Conservation (phyloP, 305 asterid species). For the Stenogyne calaminthoides region DNA sequence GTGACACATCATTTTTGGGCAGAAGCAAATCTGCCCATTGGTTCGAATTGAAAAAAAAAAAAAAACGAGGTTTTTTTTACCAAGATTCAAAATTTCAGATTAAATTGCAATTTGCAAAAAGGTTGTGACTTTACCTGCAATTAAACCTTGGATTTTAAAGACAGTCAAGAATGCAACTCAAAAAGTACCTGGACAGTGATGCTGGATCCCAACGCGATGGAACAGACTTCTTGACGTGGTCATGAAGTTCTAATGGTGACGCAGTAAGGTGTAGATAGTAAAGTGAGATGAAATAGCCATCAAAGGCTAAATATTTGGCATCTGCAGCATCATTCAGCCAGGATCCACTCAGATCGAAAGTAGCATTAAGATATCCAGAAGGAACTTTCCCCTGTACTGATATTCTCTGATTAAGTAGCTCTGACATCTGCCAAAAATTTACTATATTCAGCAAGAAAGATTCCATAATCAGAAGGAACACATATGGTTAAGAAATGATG, state of each 20-base stretch:
- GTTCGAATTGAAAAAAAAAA: no score
- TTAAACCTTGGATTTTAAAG: background rate
- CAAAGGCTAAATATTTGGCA: constrained; percentile 80
- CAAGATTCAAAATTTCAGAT: no score
- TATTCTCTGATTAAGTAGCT: constrained; percentile 86
- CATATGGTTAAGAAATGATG: background rate
- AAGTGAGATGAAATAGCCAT: constrained; percentile 91
- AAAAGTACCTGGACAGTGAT: constrained; percentile 73
- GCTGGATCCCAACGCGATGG: constrained; percentile 98
- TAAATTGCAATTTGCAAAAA: no score
- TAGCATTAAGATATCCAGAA: constrained; percentile 86
- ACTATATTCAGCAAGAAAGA: constrained; percentile 27
- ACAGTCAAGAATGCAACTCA: background rate
- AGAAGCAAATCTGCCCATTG: no score
- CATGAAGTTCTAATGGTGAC: constrained; percentile 81
- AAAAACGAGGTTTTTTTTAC: no score
- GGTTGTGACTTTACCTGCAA: no score
- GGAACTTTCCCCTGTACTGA: constrained; percentile 95
- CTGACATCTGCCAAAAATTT: constrained; percentile 85
- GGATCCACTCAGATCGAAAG: constrained; percentile 87
- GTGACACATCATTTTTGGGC: no score
- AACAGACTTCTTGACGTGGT: constrained; percentile 89
- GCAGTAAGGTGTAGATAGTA: constrained; percentile 85
- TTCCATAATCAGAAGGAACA: background rate
- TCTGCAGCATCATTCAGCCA: constrained; percentile 95